Base-by-base conservation (phyloP, 2,329 filamentous ascomycete species). In the Thielaviopsis ethacetica region DNA sequence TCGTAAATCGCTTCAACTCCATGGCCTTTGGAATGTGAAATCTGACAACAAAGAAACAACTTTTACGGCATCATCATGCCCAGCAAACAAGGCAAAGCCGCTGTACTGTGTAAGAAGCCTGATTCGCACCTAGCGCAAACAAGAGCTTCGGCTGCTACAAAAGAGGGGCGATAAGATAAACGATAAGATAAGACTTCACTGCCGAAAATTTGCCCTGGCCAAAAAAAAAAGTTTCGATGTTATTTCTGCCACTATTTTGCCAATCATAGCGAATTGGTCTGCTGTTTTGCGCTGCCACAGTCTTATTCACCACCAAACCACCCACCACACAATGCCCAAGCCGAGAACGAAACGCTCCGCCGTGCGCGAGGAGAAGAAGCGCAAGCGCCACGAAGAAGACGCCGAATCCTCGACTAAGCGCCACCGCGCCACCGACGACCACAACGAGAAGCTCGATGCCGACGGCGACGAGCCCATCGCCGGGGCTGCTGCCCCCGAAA, bases 341-440 rank as follows among this genome's bases (percentile, higher is more conserved):
- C 72, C 72, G 54, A 69, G 73, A 62, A 73, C 72, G 19, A 75
- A 74, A 65, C 67, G 72, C 62, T 69, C 70, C 56, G 66, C 63
- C 26, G 63, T 65, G 21, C 72, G 71, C 64, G 69, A 74, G 30
- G 71, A 73, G 65, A 69, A 69, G 54, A 73, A 74, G 65, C 67
- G 71, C 62, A 74, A 73, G 64, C 66, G 66, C 58, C 65, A 64
- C 21, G 70, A 71, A 5, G 66, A 65, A 21, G 63, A 64, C 0
- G 61, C 64, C 10, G 61, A 63, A 13, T 60, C 41, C 41, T 62
- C 62, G 17, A 53, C 59, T 19, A 61, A 61, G 53, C 59, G 65
- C 65, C 68, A 61, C 64, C 62, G 61, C 63, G 66, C 56, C 58
- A 12, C 30, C 30, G 30, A 34, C 30, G 30, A 34, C 30, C 30